Evolutionary conservation across 2,329 filamentous ascomycete genomes (phyloP).

Genomic region (Penicillium verrucosum): DNA sequence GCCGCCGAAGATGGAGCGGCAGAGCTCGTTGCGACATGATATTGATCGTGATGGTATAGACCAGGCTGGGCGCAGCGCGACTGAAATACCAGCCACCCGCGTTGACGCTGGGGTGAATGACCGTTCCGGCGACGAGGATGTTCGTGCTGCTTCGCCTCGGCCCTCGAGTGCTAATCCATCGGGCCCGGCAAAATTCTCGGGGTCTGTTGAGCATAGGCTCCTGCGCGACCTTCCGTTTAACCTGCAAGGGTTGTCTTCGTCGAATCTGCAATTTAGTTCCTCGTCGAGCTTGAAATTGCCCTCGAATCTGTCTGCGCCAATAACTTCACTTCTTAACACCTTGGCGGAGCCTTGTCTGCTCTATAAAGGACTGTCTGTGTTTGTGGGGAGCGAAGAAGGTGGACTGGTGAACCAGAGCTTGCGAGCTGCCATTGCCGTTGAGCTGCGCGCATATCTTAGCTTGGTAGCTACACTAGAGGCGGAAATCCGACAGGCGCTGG

Average conservation of each 20-base stretch:
- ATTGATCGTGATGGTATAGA: constrained; percentile 21
- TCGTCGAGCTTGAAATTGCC: constrained; percentile 72
- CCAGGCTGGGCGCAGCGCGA: constrained; percentile 17
- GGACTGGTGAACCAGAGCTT: constrained; percentile 91
- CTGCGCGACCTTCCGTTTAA: constrained; percentile 86
- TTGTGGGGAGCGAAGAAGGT: constrained; percentile 75
- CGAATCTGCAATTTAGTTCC: constrained; percentile 72
- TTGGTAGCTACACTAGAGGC: constrained; percentile 89
- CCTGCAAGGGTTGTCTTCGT: constrained; percentile 85
- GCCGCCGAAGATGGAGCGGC: constrained; percentile 24
- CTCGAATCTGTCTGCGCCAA: constrained; percentile 71
- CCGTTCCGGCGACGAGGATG: constrained; percentile 19
- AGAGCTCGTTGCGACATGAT: constrained; percentile 24
- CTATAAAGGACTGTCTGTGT: constrained; percentile 75
- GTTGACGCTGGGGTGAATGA: constrained; percentile 22
- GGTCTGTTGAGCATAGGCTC: constrained; percentile 64
- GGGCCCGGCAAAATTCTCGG: constrained; percentile 41
- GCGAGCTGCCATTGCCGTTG: constrained; percentile 76
- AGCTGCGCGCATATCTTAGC: constrained; percentile 84
- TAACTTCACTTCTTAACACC: constrained; percentile 82
- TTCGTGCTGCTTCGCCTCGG: constrained; percentile 16
- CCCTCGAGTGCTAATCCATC: constrained; percentile 30
- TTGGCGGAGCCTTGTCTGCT: constrained; percentile 91
- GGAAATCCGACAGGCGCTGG: constrained; percentile 80
- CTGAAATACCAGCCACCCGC: constrained; percentile 20